Evolutionary conservation across 768 basidiomycete species (phyloP).

Genomic region (Termitomyces eurrhizus): DNA sequence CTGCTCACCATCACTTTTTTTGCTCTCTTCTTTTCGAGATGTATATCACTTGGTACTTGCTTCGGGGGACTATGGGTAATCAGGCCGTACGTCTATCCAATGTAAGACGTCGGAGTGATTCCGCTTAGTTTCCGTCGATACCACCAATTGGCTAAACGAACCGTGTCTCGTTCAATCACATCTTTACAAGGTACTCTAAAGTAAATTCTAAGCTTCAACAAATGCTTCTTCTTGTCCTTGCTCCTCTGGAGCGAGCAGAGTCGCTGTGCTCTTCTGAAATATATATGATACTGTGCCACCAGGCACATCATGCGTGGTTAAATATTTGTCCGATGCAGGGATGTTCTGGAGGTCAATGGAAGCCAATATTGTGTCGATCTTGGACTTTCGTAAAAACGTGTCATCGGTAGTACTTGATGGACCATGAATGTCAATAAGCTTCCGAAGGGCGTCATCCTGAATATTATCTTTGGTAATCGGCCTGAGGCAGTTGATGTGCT

Average conservation of each 20-base stretch:
- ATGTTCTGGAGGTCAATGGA: slow-evolving; percentile 49
- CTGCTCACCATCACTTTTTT: background rate
- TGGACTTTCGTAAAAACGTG: slow-evolving; percentile 6
- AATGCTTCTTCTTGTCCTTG: background rate
- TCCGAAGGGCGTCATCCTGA: slow-evolving; percentile 62
- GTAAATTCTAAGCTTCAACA: background rate
- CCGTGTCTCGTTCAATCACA: background rate
- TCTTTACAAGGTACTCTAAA: background rate
- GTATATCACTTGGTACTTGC: background rate
- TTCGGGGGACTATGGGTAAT: background rate
- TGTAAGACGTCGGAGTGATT: background rate
- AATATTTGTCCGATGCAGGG: slow-evolving; percentile 27
- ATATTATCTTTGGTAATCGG: slow-evolving; percentile 42
- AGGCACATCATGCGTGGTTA: slow-evolving; percentile 37
- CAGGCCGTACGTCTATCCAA: background rate
- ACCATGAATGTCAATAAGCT: slow-evolving; percentile 29
- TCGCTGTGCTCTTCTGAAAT: slow-evolving; percentile 51
- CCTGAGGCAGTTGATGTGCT: slow-evolving; percentile 73
- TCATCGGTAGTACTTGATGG: slow-evolving; percentile 4
- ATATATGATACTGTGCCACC: slow-evolving; percentile 75
- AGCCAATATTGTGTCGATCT: slow-evolving; percentile 26
- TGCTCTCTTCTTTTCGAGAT: background rate
- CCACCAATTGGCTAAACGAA: slow-evolving; percentile 5
- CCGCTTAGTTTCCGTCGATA: slow-evolving; percentile 14
- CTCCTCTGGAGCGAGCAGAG: background rate